Percentiles rank a stretch among this genome's conserved stretches.
Evolutionary conservation across 768 basidiomycete genomes (phyloP).

Genomic region (Suillus clintonianus): DNA sequence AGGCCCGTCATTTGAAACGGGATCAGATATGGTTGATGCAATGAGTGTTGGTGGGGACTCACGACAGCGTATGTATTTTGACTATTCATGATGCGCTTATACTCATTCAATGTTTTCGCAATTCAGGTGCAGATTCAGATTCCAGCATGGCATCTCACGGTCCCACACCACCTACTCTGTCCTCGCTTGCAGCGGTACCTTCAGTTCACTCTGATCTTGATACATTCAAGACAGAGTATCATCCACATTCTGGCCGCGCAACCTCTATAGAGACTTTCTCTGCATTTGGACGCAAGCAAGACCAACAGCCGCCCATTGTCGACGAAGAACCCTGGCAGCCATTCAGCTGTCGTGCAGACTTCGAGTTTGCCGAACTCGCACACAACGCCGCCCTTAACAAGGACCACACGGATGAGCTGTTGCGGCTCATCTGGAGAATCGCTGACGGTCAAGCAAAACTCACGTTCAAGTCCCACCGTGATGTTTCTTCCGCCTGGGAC

Average conservation of each 20-base stretch:
- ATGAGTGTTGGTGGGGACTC: background rate
- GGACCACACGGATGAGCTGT: conserved; percentile 7
- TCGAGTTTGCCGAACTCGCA: conserved; percentile 10
- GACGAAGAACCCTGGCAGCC: conserved; percentile 16
- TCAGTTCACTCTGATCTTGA: background rate
- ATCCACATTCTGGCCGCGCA: conserved; percentile 15
- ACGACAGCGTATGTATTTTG: background rate
- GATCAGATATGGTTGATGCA: background rate
- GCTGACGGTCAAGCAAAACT: background rate
- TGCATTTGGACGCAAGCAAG: conserved; percentile 6
- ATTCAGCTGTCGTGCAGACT: conserved; percentile 6
- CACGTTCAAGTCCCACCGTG: background rate
- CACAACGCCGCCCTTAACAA: conserved; percentile 6
- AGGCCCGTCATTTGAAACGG: background rate
- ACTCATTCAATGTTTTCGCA: background rate
- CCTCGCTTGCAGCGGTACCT: background rate
- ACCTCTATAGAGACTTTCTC: conserved; percentile 14
- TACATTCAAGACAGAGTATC: conserved; percentile 16
- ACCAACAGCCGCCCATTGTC: background rate
- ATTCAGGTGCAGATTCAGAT: background rate
- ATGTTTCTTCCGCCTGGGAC: conserved; percentile 5
- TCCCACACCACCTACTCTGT: background rate
- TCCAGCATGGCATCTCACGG: background rate
- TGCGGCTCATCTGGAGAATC: conserved; percentile 4
- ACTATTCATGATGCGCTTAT: background rate